Conservation (phyloP, 148 eudicot genomes). For the Salicornia ramosissima region DNA sequence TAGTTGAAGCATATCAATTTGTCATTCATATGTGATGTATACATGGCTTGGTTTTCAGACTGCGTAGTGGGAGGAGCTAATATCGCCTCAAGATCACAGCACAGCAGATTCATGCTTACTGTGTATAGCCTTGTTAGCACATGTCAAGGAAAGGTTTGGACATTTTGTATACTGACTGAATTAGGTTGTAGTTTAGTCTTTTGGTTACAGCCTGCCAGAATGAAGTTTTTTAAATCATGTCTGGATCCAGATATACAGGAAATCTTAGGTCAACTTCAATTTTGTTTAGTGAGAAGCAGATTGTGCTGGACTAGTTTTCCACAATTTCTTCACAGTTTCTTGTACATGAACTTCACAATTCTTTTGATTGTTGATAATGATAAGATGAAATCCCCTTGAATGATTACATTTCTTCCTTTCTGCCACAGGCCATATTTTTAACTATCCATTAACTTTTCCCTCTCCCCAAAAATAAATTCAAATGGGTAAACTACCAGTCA, state of each 20-base stretch:
- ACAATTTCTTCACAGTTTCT: constrained; percentile 9
- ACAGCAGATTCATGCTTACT: not conserved
- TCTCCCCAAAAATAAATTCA: not conserved
- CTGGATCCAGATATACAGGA: not conserved
- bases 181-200: constrained; percentile 17
- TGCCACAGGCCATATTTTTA: not conserved
- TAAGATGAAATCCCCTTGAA: constrained; percentile 11
- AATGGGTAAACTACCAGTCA: not conserved
- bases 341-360: constrained; percentile 27
- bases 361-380: constrained; percentile 23
- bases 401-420: not conserved
- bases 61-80: constrained; percentile 3
- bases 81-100: constrained; percentile 16
- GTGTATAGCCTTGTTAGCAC: constrained; percentile 18
- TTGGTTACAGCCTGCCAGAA: constrained; percentile 17
- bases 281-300: constrained; percentile 14
- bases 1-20: not conserved
- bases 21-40: constrained; percentile 8
- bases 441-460: not conserved
- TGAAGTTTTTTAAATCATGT: constrained; percentile 15
- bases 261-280: constrained; percentile 12
- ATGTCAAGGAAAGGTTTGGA: constrained; percentile 14
- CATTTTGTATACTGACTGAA: constrained; percentile 9
- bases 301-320: constrained; percentile 1
- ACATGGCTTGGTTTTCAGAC: constrained; percentile 8